Base-by-base conservation (phyloP, 352 stramenopile species). In the Pythium dissotocum region DNA sequence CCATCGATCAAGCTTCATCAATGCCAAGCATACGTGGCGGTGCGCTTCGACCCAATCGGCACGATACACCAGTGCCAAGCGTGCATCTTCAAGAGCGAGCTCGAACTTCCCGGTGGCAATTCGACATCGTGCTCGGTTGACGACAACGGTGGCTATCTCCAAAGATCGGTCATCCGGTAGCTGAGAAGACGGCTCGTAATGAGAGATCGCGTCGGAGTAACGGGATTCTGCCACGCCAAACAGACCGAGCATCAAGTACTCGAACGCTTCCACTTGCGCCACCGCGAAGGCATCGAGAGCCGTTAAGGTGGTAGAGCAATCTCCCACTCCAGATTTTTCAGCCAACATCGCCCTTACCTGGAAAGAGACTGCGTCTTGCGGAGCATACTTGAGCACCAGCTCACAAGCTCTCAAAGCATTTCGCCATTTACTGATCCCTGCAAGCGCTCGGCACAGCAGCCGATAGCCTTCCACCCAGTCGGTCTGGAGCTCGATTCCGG, bases 401-500 rank as follows among this genome's bases (percentile, higher is more conserved):
- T 30, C 9, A 52, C 44, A 40, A 8, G 33, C 33, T 4, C 6
- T 7, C 4, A 52, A 18, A 0, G 44, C 44, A 2, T 32, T 18
- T 2, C 9, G n/a, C 44, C 44, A 52, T 18, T 52, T 14, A 6
- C 14, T 6, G 6, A 49, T 8, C 33, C 6, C 54, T 10, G 49
- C 26, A 4, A 32, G 33, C 32, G 54, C 54, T 9, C 4, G 12
- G 54, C 54, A 61, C 21, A 32, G 18, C 18, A 61, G 35, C 2
- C 54, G 54, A 48, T 65, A 58, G 14, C 44, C 59, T 33, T 65
- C 59, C 3, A 32, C 49, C 32, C 46, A 65, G 6, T 44, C 2
- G 7, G 44, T 30, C 2, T 48, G 8, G 5, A 46, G n/a, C 9
- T 18, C 16, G 32, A 56, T 44, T 4, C 38, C 42, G 9, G 13